These are phyloP conservation scores for Bruguiera hainesii DNA, from an alignment of 441 rosid genomes.

Conservation along the genomic window DNA sequence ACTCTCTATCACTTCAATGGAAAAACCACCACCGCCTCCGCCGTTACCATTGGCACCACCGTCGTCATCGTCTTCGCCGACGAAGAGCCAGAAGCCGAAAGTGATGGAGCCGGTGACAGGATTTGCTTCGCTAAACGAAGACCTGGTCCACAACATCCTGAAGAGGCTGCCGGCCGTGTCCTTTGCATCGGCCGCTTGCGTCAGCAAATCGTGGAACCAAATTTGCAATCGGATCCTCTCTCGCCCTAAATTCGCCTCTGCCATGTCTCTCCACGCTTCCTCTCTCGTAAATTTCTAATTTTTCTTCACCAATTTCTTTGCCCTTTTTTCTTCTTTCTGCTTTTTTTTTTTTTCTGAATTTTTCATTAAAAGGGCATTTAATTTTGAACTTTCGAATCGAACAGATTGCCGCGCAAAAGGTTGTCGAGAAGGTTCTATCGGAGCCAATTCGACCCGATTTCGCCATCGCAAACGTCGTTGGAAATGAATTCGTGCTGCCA, in stretches of 20 bases:
- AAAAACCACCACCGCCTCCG: no score
- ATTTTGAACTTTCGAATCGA: background rate
- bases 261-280: constrained; percentile 39
- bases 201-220: constrained; percentile 50
- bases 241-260: constrained; percentile 59
- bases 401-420: constrained; percentile 57
- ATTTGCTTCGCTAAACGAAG: constrained; percentile 11
- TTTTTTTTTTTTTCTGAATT: background rate
- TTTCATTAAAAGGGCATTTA: background rate
- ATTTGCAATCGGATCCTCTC: constrained; percentile 45
- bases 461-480: constrained; percentile 51
- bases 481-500: constrained; percentile 25
- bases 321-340: background rate
- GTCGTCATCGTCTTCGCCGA: background rate
- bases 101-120: background rate
- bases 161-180: constrained; percentile 26
- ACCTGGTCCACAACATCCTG: constrained; percentile 16
- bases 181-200: constrained; percentile 61
- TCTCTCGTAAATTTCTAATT: background rate
- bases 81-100: background rate
- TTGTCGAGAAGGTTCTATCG: constrained; percentile 56
- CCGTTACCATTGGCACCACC: no score
- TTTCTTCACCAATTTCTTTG: background rate
- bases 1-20: no score
- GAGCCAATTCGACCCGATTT: constrained; percentile 80